Percentiles rank a stretch among this genome's conserved stretches.
These are phyloP conservation scores for Clarireedia paspali DNA, from an alignment of 2,329 filamentous ascomycete genomes.

Conservation along the genomic window DNA sequence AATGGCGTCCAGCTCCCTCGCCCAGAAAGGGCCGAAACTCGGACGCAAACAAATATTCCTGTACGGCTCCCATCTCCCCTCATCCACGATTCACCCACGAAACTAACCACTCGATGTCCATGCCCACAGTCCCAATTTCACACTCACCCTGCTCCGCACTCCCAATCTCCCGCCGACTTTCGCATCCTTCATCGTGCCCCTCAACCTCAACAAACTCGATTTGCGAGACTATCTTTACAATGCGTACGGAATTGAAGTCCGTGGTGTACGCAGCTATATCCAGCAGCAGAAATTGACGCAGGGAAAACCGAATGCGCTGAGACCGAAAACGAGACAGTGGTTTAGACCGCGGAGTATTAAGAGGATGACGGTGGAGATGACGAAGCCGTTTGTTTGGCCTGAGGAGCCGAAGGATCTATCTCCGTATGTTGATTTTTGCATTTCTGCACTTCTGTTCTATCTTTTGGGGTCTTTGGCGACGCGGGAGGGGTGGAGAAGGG, in stretches of 20 bases:
- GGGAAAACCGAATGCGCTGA: conserved; percentile 33
- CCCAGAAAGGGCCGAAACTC: conserved; percentile 29
- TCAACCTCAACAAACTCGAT: conserved; percentile 93
- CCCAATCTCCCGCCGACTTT: conserved; percentile 67
- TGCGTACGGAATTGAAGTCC: conserved; percentile 68
- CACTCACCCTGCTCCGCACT: conserved; percentile 69
- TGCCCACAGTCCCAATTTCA: conserved; percentile 64
- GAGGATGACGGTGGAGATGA: conserved; percentile 91
- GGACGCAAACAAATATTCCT: conserved; percentile 49
- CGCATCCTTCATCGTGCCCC: conserved; percentile 83
- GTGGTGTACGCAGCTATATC: conserved; percentile 71
- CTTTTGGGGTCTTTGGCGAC: neutral
- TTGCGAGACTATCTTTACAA: conserved; percentile 90
- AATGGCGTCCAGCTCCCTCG: conserved; percentile 1
- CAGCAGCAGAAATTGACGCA: conserved; percentile 59
- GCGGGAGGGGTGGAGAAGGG: conserved; percentile 6
- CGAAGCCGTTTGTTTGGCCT: conserved; percentile 83
- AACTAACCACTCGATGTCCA: neutral
- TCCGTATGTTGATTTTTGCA: conserved; percentile 37
- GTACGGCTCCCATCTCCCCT: conserved; percentile 32
- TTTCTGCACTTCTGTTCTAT: conserved; percentile 4
- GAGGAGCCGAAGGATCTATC: conserved; percentile 53
- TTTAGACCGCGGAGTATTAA: conserved; percentile 70
- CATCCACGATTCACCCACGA: neutral
- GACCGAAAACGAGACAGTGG: conserved; percentile 44